Evolutionary conservation across 176 grass and related monocot genomes (phyloP), one percentile per base, ranked within the genome.

Genomic region (Canna indica): DNA sequence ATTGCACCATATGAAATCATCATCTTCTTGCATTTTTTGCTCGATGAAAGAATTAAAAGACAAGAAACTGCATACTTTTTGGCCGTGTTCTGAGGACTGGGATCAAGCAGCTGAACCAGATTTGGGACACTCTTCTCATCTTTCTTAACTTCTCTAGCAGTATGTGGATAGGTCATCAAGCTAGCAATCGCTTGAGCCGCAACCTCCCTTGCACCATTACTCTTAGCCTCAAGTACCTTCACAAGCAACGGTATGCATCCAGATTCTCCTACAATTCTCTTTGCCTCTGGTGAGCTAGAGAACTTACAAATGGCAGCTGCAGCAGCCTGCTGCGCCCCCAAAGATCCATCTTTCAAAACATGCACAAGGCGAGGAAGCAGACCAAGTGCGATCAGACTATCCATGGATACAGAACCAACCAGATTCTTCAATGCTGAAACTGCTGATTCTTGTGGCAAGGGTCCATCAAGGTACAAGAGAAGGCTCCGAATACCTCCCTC

Each of bases 11-110:
- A 82, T 6, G 95, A 92, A 75, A 99, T 78, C 95, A 99, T 99
- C 56, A 90, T 70, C 73, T 90, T 99, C 90, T 75, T 94, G 68
- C 77, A 90, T 13, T 79, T 84, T 56, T 90, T 99, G 76, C 87
- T 88, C 33, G 89, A 67, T 0, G 84, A 90, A 27, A 94, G 72
- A 28, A 64, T 59, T 71, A 93, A 72, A 14, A 99, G 85, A 68
- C 90, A 94, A 6, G 84, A 87, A 73, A 99, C 85, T 16, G 95
- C 90, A 62, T 99, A 99, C 84, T 99, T 99, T 80, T 93, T 99
- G 0, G 95, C 95, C 3, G 95, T 99, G 75, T 99, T 99, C 73
- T 80, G 74, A 0, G 84, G 86, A 65, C 77, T 88, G 32, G 90
- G 90, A 25, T 99, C 86, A 0, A 99, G 86, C 80, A 99, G 78